These are phyloP conservation scores for Lactuca sativa DNA, from an alignment of 129 eudicot species.

Conservation along the genomic window DNA sequence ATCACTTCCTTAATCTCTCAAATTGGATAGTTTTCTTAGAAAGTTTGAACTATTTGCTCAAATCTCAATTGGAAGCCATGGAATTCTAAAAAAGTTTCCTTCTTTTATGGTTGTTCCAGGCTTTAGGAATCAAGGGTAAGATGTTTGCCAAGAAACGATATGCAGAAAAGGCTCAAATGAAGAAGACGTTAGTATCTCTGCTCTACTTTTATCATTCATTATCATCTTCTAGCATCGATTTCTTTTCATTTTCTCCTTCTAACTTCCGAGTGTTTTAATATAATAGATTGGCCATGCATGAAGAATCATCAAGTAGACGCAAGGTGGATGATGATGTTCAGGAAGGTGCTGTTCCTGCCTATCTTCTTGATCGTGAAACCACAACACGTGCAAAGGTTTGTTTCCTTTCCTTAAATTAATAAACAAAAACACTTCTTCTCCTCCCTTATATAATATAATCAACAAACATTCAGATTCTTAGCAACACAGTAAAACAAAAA, in stretches of 20 bases:
- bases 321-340: slow-evolving; percentile 96
- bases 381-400: slow-evolving; percentile 91
- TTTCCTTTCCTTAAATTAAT: background rate
- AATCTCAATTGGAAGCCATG: background rate
- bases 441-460: background rate
- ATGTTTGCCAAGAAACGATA: slow-evolving; percentile 77
- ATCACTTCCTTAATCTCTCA: background rate
- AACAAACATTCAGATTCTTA: slow-evolving; percentile 47
- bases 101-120: slow-evolving; percentile 36
- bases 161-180: slow-evolving; percentile 90
- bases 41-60: background rate
- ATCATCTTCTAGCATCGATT: background rate
- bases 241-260: background rate
- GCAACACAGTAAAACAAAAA: slow-evolving; percentile 90
- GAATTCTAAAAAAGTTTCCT: background rate
- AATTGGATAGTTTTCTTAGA: no score
- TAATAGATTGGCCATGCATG: slow-evolving; percentile 89
- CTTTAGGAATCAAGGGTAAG: slow-evolving; percentile 96
- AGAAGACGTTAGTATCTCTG: slow-evolving; percentile 69
- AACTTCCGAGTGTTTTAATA: slow-evolving; percentile 5
- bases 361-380: slow-evolving; percentile 95
- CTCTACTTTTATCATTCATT: background rate
- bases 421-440: background rate
- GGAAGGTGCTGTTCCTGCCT: slow-evolving; percentile 94
- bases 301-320: slow-evolving; percentile 88